phyloP scores from a whole-genome alignment of 1,139 yeast genomes.

The Scheffersomyces lignicola region DNA sequence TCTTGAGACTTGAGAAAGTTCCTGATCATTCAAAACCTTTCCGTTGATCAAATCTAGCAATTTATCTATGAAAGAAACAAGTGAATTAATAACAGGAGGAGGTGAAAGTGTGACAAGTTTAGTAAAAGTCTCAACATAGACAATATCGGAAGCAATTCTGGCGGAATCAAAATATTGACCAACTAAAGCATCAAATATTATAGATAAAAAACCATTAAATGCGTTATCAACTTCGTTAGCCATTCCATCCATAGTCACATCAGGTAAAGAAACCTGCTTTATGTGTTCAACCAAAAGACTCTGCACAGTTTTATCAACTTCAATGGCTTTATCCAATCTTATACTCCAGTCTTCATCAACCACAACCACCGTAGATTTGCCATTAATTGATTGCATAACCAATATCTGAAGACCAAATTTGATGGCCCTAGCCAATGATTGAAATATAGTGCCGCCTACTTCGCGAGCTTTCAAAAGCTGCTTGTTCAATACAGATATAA shows the following conservation, averaged over 20 bases:
- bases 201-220: slow-evolving; percentile 18
- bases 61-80: slow-evolving; percentile 19
- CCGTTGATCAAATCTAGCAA: slow-evolving; percentile 25
- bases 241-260: slow-evolving; percentile 17
- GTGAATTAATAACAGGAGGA: slow-evolving; percentile 22
- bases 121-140: slow-evolving; percentile 30
- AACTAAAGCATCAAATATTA: slow-evolving; percentile 30
- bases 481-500: slow-evolving; percentile 27
- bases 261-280: slow-evolving; percentile 13
- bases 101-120: slow-evolving; percentile 40
- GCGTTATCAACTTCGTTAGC: slow-evolving; percentile 11
- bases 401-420: slow-evolving; percentile 54
- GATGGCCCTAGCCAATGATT: slow-evolving; percentile 41
- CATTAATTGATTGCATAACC: slow-evolving; percentile 61
- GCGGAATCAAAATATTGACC: slow-evolving; percentile 21
- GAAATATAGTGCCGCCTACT: slow-evolving; percentile 22
- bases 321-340: slow-evolving; percentile 71
- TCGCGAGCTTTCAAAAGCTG: slow-evolving; percentile 23
- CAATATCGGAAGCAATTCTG: slow-evolving; percentile 16
- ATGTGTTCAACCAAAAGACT: slow-evolving; percentile 30
- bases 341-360: slow-evolving; percentile 76
- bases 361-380: slow-evolving; percentile 54
- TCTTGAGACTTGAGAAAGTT: slow-evolving; percentile 42
- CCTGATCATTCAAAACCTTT: slow-evolving; percentile 30
- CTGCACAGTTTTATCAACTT: slow-evolving; percentile 57